Evolutionary conservation across 208 protist genomes (phyloP).

Genomic region (Leptomonas seymouri): DNA sequence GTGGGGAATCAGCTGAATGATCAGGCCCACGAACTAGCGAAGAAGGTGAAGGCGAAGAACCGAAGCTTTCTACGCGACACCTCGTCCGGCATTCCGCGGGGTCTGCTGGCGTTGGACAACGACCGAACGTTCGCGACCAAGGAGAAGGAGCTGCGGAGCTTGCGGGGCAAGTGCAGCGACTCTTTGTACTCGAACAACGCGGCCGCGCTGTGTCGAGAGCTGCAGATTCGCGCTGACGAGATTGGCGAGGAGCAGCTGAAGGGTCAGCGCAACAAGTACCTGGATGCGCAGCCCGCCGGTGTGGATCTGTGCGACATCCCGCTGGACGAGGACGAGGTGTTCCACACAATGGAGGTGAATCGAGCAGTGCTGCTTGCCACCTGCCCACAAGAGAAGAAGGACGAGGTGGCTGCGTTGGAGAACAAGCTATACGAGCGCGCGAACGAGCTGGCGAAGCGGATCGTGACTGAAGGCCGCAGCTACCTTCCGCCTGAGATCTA

Average conservation of each 20-base stretch:
- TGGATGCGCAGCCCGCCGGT: conserved; percentile 51
- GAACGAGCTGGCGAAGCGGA: conserved; percentile 42
- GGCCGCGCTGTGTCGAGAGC: conserved; percentile 37
- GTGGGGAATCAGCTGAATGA: conserved; percentile 65
- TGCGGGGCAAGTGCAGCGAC: conserved; percentile 29
- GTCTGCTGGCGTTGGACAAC: conserved; percentile 48
- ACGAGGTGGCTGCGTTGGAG: conserved; percentile 39
- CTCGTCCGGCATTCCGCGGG: conserved; percentile 56
- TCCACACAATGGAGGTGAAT: conserved; percentile 54
- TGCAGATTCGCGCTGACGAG: conserved; percentile 55
- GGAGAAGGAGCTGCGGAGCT: conserved; percentile 50
- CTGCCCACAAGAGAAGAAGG: conserved; percentile 13
- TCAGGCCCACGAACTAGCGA: conserved; percentile 62
- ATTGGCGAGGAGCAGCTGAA: conserved; percentile 51
- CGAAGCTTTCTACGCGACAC: conserved; percentile 57
- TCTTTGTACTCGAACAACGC: conserved; percentile 30
- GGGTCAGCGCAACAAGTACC: conserved; percentile 55
- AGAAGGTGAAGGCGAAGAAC: conserved; percentile 40
- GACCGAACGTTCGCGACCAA: conserved; percentile 46
- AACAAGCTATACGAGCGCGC: conserved; percentile 56
- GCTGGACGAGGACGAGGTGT: conserved; percentile 57
- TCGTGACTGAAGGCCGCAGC: conserved; percentile 41
- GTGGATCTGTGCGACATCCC: conserved; percentile 65
- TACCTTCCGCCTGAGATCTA: conserved; percentile 57
- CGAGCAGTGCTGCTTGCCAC: conserved; percentile 63